Evolutionary conservation across 1,139 yeast species (phyloP), one percentile per base, ranked within the genome.

Genomic region (Suhomyces terraborum): DNA sequence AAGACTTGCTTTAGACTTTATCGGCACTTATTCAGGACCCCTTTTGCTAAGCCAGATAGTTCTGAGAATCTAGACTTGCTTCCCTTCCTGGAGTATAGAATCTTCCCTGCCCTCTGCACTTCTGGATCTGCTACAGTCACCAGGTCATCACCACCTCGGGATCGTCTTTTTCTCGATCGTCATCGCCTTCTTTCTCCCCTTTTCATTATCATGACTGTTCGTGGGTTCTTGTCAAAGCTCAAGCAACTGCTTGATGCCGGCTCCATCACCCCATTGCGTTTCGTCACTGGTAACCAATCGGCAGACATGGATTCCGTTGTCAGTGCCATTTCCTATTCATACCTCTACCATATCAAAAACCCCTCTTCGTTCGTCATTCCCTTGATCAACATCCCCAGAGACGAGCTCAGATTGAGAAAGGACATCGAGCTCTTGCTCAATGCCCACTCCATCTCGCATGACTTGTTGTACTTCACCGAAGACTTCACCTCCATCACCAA

Each of bases 301-400:
- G 78, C 80, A 18, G 96, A 91, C 61, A 67, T 91, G 65, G 98
- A 91, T 61, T 89, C 97, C 1, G 85, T 89, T 28, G 76, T 87
- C 1, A 75, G 84, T 46, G 84, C 96, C 1, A 67, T 93, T 6
- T 56, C 86, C 2, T 85, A 80, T 53, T 82, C 96, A 0, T 87
- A 80, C 56, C 72, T 83, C 45, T 57, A 65, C 43, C 59, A 70
- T 46, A 41, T 61, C 14, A 53, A 51, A 20, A 51, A 56, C 36
- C 52, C 49, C 35, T 42, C 54, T 19, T 49, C 52, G 13, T 43
- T 51, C 31, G 45, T 74, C 18, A 58, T 84, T 13, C 98, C 98
- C 0, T 64, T 89, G 45, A 66, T 91, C 39, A 87, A 88, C 55
- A 84, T 91, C 42, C 80, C 86, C 3, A 70, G 73, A 41, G 72